A percentile compares a stretch with the other conserved stretches of the same genome.
These are phyloP conservation scores for Crassisporium funariophilum DNA, from an alignment of 768 basidiomycete species.

Conservation along the genomic window DNA sequence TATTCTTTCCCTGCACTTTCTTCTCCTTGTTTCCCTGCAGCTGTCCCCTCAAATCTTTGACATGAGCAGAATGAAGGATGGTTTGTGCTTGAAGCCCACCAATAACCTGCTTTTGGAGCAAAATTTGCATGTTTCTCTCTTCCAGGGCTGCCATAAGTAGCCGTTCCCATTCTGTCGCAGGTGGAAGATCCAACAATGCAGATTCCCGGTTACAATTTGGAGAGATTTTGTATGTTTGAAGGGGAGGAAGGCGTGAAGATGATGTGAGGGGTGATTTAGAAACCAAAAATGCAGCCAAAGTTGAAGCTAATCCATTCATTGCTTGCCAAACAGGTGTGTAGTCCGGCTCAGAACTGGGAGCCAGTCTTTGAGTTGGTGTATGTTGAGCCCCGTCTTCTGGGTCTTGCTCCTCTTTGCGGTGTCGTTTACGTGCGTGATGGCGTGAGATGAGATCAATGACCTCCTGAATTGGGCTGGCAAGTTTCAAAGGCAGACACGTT, in stretches of 20 bases:
- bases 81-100: neutral
- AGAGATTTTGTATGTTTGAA: no score
- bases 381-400: neutral
- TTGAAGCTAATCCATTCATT: constrained; percentile 1
- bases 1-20: no score
- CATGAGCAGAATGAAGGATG: neutral
- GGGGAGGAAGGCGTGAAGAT: neutral
- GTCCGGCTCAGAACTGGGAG: neutral
- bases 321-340: constrained; percentile 2
- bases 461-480: neutral
- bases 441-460: neutral
- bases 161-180: no score
- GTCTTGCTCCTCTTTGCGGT: neutral
- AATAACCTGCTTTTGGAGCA: neutral
- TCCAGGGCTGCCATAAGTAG: no score
- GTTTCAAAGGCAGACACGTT: neutral
- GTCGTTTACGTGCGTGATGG: neutral
- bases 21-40: neutral
- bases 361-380: neutral
- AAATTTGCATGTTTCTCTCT: no score
- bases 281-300: neutral
- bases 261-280: neutral
- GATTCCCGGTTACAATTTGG: no score
- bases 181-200: no score
- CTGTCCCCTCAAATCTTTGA: neutral